A percentile compares a stretch with the other conserved stretches of the same genome.
phyloP scores from a whole-genome alignment of 345 rosid species.

The Punica granatum region DNA sequence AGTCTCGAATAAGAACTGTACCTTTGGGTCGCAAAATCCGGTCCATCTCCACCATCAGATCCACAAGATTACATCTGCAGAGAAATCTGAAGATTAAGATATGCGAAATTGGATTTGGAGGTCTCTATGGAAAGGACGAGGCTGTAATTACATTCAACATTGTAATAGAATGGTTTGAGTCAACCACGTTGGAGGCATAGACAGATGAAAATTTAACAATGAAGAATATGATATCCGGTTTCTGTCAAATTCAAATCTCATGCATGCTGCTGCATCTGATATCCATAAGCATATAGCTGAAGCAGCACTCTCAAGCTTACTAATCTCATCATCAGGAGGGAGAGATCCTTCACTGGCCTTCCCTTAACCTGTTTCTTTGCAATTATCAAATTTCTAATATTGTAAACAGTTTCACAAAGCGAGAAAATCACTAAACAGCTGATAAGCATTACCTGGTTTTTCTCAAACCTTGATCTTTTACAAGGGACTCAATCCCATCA shows the following conservation, averaged over 20 bases:
- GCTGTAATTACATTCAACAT: no score
- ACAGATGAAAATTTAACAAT: no score
- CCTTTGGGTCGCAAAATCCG: slow-evolving; percentile 87
- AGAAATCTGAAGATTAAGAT: not conserved
- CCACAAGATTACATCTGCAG: slow-evolving; percentile 82
- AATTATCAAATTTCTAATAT: not conserved
- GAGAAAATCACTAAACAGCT: not conserved
- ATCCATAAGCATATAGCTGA: not conserved
- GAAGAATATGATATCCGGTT: not conserved
- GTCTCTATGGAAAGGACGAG: not conserved
- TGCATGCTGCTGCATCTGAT: not conserved
- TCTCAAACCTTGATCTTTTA: slow-evolving; percentile 32
- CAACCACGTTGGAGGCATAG: no score
- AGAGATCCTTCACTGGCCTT: not conserved
- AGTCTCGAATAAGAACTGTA: slow-evolving; percentile 64
- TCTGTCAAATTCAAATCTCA: not conserved
- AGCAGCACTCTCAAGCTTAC: not conserved
- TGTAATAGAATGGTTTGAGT: no score
- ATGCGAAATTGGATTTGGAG: not conserved
- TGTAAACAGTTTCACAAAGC: not conserved
- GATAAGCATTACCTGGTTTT: slow-evolving; percentile 34
- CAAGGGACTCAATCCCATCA: slow-evolving; percentile 58
- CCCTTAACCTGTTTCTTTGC: not conserved
- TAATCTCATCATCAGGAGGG: not conserved
- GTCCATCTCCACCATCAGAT: slow-evolving; percentile 91